Conservation (phyloP, 306 rosid genomes). For the Hippophae gyantsensis region DNA sequence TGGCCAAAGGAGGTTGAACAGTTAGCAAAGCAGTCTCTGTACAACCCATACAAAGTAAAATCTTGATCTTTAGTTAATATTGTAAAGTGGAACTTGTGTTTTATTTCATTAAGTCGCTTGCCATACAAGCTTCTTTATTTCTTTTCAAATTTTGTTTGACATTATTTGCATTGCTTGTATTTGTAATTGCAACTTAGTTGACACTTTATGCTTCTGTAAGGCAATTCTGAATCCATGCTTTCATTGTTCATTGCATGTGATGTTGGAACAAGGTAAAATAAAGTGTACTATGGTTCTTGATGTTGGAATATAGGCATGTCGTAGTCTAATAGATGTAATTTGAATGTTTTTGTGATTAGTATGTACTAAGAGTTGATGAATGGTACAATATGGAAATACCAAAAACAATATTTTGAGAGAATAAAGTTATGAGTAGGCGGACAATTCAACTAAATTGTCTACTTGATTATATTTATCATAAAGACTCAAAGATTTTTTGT, state of each 20-base stretch:
- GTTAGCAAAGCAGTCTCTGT: slow-evolving; percentile 73
- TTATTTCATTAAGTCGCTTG: neutral
- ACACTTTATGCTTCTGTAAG: neutral
- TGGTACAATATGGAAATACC: no score
- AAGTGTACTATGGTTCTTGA: slow-evolving; percentile 27
- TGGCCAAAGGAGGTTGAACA: slow-evolving; percentile 99
- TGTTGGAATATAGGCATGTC: slow-evolving; percentile 8
- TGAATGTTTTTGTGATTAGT: slow-evolving; percentile 10
- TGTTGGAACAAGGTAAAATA: slow-evolving; percentile 29
- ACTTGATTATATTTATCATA: no score
- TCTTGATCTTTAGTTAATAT: slow-evolving; percentile 2
- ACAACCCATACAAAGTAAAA: slow-evolving; percentile 85
- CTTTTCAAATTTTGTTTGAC: no score
- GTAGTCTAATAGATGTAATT: neutral
- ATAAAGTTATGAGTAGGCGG: no score
- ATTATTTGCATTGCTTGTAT: neutral
- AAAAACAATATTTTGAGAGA: no score
- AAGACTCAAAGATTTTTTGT: no score
- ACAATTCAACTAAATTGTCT: no score
- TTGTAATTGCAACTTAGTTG: slow-evolving; percentile 1
- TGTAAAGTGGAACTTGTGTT: neutral
- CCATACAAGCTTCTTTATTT: no score
- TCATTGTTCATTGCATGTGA: slow-evolving; percentile 49
- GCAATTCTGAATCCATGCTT: slow-evolving; percentile 4
- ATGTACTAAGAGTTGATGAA: no score